Base-by-base conservation (phyloP, 164 flowering plant genomes). In the Cinnamomum micranthum region DNA sequence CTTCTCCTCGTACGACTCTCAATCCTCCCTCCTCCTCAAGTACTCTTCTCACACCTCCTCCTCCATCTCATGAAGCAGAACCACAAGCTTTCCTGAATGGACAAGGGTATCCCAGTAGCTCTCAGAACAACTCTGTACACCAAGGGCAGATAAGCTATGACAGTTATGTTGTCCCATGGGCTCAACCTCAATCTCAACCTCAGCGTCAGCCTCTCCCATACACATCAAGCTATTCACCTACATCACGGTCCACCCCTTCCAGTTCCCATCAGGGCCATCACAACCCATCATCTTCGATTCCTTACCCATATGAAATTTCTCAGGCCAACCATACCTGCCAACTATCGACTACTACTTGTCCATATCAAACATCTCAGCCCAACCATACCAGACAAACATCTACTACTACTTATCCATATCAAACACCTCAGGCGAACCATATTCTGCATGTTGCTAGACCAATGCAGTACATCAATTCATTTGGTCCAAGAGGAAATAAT, bases 81-180 rank as follows among this genome's bases (percentile, higher is more conserved):
- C 73, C 71, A 22, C 84, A 90, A 41, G 80, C 73, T 75, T 52
- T 86, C 71, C 75, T 87, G 24, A 69, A 63, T 31, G 58, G 82
- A 5, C 79, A 82, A 64, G 85, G 74, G 1, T 31, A 74, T 71
- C 75, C 85, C 7, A 69, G 73, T 68, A 68, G 72, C 22, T 68
- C 87, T 69, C 83, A 78, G 51, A 50, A 75, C 52, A 73, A 80
- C 73, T 78, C 82, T 68, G 86, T 76, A 69, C 78, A 72, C 68
- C 87, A 81, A 69, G 82, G 77, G 27, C 89, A 82, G 70, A 75
- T 69, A n/a, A 35, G 81, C 0, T 83, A 82, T 70, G 84, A 80
- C 82, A 91, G 77, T 75, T 93, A 93, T 71, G 86, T 90, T 74
- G 97, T 80, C 47, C 95, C 98, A 2, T 95, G 98, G 97, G 95